Percentiles rank a stretch among this genome's conserved stretches.
Conservation (phyloP, 2,329 filamentous ascomycete genomes). For the Beauveria medogensis region DNA sequence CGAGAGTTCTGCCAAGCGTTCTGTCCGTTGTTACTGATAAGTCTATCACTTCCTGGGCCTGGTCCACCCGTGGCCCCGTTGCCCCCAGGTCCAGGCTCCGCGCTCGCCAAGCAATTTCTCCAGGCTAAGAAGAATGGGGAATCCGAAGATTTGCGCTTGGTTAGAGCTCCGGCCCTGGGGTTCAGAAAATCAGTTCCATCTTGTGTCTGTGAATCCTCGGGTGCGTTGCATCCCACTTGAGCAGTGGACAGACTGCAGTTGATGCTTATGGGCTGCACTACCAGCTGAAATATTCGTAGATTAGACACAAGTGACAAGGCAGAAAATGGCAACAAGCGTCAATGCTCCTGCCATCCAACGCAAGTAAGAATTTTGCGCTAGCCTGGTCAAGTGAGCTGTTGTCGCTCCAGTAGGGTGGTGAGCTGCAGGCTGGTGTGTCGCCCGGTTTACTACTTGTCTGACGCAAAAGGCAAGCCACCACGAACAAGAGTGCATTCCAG, state of each 20-base stretch:
- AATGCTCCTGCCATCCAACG: too few species aligned
- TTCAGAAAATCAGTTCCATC: neutral
- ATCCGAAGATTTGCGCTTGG: neutral
- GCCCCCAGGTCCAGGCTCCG: neutral
- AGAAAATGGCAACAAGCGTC: neutral
- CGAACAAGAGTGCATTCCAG: too few species aligned
- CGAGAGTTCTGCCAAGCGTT: neutral
- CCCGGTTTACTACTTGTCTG: neutral
- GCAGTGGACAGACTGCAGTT: too few species aligned
- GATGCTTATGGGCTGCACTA: too few species aligned
- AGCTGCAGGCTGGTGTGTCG: neutral
- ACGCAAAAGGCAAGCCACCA: neutral
- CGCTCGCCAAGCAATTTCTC: conserved; percentile 1
- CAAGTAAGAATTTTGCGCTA: neutral
- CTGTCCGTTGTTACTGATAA: too few species aligned
- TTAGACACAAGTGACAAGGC: neutral
- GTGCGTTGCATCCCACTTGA: too few species aligned
- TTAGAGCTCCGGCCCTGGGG: too few species aligned
- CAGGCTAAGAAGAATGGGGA: neutral
- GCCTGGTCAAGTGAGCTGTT: neutral
- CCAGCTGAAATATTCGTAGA: neutral
- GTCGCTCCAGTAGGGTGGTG: neutral
- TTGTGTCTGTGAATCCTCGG: neutral
- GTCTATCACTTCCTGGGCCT: neutral
- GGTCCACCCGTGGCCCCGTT: neutral